A percentile compares a stretch with the other conserved stretches of the same genome.
Evolutionary conservation across 2,329 filamentous ascomycete genomes (phyloP).

Genomic region (Verticillium zaregamsianum): DNA sequence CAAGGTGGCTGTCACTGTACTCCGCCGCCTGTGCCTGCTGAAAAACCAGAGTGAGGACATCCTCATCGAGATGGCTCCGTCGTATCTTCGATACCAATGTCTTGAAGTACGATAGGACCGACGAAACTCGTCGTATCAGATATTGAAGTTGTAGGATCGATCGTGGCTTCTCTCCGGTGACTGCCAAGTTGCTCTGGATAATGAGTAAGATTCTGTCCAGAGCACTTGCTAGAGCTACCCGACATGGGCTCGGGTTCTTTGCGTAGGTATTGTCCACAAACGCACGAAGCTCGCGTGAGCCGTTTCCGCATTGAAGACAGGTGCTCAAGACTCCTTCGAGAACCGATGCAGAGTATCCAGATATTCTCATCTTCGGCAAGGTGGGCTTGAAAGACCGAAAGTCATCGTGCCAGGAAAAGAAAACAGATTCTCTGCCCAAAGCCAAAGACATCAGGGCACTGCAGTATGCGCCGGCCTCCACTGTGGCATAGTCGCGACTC

Average conservation of each 20-base stretch:
- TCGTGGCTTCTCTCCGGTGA: conserved; percentile 32
- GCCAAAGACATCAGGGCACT: conserved; percentile 61
- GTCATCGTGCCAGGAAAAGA: conserved; percentile 60
- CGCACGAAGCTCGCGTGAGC: conserved; percentile 37
- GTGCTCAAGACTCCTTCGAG: conserved; percentile 41
- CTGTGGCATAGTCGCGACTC: conserved; percentile 34
- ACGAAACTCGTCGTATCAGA: conserved; percentile 39
- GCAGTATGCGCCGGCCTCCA: conserved; percentile 46
- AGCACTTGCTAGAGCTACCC: conserved; percentile 48
- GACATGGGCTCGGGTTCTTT: conserved; percentile 37
- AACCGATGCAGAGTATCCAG: conserved; percentile 50
- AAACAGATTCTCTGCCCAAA: conserved; percentile 66
- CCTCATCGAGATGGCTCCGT: conserved; percentile 49
- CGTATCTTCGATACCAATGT: conserved; percentile 43
- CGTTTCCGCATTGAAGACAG: conserved; percentile 44
- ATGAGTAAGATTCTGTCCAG: conserved; percentile 43
- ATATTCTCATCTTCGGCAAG: conserved; percentile 43
- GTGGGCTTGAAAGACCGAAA: conserved; percentile 48
- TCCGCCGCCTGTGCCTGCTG: conserved; percentile 59
- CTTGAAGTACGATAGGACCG: conserved; percentile 48
- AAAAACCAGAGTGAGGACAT: conserved; percentile 58
- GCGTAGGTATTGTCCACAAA: conserved; percentile 45
- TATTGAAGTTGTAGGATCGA: conserved; percentile 52
- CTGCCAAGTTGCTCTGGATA: conserved; percentile 44
- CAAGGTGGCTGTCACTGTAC: conserved; percentile 57